Conservation (phyloP, 805 yeast genomes). For the Sugiyamaella marilandica region DNA sequence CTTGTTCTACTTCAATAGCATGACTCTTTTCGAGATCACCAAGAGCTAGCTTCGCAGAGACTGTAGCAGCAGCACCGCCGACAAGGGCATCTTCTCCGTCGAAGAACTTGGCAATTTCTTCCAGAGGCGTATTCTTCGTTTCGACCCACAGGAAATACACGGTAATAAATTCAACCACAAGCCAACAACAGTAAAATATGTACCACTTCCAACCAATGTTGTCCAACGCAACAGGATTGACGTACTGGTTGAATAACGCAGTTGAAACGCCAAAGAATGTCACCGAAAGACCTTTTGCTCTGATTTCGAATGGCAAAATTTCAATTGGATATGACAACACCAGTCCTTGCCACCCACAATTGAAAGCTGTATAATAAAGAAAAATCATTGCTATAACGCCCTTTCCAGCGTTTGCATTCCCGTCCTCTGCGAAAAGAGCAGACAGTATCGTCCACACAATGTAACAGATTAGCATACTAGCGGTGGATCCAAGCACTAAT, state of each 20-base stretch:
- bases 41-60: not conserved
- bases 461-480: slow-evolving; percentile 13
- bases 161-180: slow-evolving; percentile 30
- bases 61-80: not conserved
- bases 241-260: slow-evolving; percentile 31
- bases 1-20: not conserved
- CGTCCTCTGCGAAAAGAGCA: slow-evolving; percentile 40
- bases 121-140: slow-evolving; percentile 40
- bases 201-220: slow-evolving; percentile 43
- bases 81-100: not conserved
- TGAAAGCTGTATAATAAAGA: slow-evolving; percentile 24
- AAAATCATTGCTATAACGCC: slow-evolving; percentile 51
- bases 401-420: slow-evolving; percentile 38
- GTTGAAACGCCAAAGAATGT: slow-evolving; percentile 14
- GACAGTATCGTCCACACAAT: slow-evolving; percentile 44
- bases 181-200: slow-evolving; percentile 31
- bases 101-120: slow-evolving; percentile 26
- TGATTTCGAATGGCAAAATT: slow-evolving; percentile 27
- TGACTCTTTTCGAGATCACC: not conserved
- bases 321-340: slow-evolving; percentile 22
- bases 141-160: slow-evolving; percentile 38
- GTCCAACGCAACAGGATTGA: slow-evolving; percentile 39
- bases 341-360: slow-evolving; percentile 29
- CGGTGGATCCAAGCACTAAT: slow-evolving; percentile 15
- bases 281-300: slow-evolving; percentile 38